Evolutionary conservation across 352 stramenopile species (phyloP).

Genomic region (Phytopythium sindhum): DNA sequence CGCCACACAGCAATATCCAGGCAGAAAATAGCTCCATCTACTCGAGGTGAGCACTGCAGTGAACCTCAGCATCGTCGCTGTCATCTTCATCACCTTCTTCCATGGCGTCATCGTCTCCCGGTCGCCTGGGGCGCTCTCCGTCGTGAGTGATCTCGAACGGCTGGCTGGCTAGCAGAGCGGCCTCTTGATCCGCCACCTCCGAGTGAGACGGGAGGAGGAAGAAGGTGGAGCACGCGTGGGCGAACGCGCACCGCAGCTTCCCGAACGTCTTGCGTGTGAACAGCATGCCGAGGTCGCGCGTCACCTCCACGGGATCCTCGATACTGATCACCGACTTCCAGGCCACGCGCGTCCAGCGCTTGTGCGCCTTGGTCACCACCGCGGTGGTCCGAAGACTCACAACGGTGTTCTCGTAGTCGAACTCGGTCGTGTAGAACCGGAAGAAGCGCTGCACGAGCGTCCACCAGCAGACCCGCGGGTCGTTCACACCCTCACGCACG

Average conservation of each 20-base stretch:
- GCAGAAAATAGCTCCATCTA: background rate
- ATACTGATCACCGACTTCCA: constrained; percentile 48
- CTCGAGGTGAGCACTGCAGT: background rate
- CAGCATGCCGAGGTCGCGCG: constrained; percentile 63
- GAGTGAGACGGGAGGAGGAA: background rate
- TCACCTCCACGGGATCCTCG: constrained; percentile 76
- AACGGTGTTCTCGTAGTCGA: constrained; percentile 63
- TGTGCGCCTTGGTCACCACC: constrained; percentile 34
- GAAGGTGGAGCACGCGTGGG: constrained; percentile 38
- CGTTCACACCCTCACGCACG: background rate
- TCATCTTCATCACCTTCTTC: background rate
- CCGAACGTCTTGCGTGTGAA: constrained; percentile 56
- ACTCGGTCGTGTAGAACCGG: constrained; percentile 65
- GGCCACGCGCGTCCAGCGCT: constrained; percentile 41
- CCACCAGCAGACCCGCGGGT: constrained; percentile 16
- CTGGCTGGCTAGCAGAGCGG: background rate
- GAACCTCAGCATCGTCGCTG: background rate
- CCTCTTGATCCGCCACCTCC: background rate
- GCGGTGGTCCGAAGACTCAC: constrained; percentile 45
- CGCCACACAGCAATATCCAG: too few species aligned
- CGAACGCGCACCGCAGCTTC: constrained; percentile 49
- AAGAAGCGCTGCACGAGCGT: constrained; percentile 64
- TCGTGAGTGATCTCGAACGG: background rate
- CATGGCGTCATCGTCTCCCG: background rate
- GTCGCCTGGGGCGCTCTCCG: too few species aligned